phyloP scores from a whole-genome alignment of 495 filamentous ascomycete species.

The Bacidia rubella region DNA sequence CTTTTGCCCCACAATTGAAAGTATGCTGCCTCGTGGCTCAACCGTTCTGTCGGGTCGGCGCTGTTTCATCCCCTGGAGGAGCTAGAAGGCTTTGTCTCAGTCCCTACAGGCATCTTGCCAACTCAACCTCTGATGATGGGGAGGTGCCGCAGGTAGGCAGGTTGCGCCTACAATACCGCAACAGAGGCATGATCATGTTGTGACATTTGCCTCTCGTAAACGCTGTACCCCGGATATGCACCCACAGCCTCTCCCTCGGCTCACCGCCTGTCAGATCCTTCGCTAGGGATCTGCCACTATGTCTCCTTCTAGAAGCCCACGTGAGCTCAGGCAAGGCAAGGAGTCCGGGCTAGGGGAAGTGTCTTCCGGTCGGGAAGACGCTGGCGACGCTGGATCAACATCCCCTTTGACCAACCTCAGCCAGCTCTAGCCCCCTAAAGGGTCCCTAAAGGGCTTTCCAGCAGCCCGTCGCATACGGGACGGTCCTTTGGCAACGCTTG shows the following conservation, averaged over 20 bases:
- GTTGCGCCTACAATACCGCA: no score
- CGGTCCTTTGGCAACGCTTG: not conserved
- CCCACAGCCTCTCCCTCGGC: not conserved
- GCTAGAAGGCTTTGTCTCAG: not conserved
- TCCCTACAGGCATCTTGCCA: not conserved
- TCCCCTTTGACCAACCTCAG: not conserved
- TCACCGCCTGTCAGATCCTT: constrained; percentile 3
- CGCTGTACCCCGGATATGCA: not conserved
- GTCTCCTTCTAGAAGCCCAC: not conserved
- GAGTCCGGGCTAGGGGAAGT: constrained; percentile 4
- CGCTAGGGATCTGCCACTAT: not conserved
- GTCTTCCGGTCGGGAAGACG: constrained; percentile 2
- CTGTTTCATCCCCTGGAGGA: not conserved
- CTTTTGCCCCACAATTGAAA: constrained; percentile 5
- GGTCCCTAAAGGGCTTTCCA: no score
- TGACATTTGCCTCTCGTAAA: not conserved
- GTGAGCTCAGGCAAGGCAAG: not conserved
- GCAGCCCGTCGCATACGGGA: no score
- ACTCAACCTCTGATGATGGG: not conserved
- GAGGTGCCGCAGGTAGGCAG: no score
- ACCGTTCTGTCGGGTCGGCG: not conserved
- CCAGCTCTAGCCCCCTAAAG: no score
- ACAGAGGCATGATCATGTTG: no score
- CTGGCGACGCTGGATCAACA: not conserved
- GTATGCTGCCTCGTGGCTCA: constrained; percentile 2